Percentiles rank a stretch among this genome's conserved stretches.
These are phyloP conservation scores for Arthrobotrys conoides DNA, from an alignment of 2,329 filamentous ascomycete species.

Conservation along the genomic window DNA sequence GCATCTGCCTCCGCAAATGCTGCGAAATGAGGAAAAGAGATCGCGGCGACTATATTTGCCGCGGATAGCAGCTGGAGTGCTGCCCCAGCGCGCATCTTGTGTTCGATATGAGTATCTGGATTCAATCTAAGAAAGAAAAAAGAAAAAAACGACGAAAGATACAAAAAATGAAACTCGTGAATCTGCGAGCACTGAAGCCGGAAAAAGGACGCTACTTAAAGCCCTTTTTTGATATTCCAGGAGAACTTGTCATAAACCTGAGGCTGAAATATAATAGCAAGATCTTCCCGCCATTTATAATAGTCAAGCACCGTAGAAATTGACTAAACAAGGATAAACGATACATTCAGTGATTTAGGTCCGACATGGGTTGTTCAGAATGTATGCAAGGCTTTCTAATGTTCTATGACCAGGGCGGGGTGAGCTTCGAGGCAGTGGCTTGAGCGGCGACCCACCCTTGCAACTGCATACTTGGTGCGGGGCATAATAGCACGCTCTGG, in stretches of 20 bases:
- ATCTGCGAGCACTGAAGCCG: conserved; percentile 1
- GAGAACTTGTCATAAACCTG: conserved; percentile 9
- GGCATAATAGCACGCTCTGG: conserved; percentile 20
- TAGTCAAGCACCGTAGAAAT: conserved; percentile 25
- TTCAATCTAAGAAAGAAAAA: conserved; percentile 11
- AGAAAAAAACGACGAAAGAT: conserved; percentile 9
- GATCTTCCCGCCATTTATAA: conserved; percentile 28
- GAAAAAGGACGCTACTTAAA: conserved; percentile 38
- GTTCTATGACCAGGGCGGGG: not conserved
- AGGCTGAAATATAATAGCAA: conserved; percentile 26
- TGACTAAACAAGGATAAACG: conserved; percentile 53
- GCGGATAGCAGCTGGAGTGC: conserved; percentile 45
- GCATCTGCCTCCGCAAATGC: conserved; percentile 3
- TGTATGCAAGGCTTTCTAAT: conserved; percentile 22
- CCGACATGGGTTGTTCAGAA: conserved; percentile 30
- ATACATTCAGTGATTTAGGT: conserved; percentile 49
- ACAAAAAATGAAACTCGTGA: conserved; percentile 22
- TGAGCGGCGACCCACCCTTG: conserved; percentile 33
- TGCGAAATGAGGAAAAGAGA: not conserved
- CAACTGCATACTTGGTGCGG: conserved; percentile 29
- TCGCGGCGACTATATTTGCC: conserved; percentile 34
- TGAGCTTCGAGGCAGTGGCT: conserved; percentile 20
- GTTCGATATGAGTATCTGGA: conserved; percentile 27
- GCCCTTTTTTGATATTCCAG: conserved; percentile 26
- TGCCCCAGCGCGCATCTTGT: conserved; percentile 37